Evolutionary conservation across 768 basidiomycete genomes (phyloP).

Genomic region (Pleurotus salmoneostramineus): DNA sequence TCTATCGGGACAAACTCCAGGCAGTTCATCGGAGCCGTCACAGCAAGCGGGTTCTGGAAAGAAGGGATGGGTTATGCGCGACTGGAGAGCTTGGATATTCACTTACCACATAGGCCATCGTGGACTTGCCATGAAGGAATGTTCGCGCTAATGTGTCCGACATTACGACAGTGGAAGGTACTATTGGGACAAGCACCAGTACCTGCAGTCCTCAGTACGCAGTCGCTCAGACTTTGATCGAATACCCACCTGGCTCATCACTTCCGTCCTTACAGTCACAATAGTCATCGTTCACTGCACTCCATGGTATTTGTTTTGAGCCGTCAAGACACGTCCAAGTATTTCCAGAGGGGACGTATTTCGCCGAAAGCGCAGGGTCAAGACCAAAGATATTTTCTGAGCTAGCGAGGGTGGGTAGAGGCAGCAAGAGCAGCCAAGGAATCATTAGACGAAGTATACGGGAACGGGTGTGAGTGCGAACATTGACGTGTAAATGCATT

Average conservation of each 20-base stretch:
- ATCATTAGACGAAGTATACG: conserved; percentile 33
- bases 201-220: conserved; percentile 36
- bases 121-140: conserved; percentile 83
- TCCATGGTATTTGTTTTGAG: conserved; percentile 72
- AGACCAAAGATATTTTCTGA: conserved; percentile 56
- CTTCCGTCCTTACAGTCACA: conserved; percentile 95
- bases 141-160: conserved; percentile 78
- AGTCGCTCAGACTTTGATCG: background rate
- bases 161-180: conserved; percentile 81
- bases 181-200: conserved; percentile 80
- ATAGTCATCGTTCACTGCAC: conserved; percentile 88
- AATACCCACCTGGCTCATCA: conserved; percentile 79
- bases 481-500: background rate
- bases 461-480: background rate
- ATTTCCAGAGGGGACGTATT: conserved; percentile 52
- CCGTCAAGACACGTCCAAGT: conserved; percentile 82
- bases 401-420: conserved; percentile 34
- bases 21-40: conserved; percentile 90
- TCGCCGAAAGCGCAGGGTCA: conserved; percentile 45
- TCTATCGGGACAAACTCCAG: conserved; percentile 73
- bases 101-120: conserved; percentile 90
- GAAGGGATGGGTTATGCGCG: conserved; percentile 4
- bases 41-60: conserved; percentile 84
- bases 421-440: conserved; percentile 45
- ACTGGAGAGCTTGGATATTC: background rate